phyloP scores from a whole-genome alignment of 345 rosid genomes.

The Pistacia atlantica region DNA sequence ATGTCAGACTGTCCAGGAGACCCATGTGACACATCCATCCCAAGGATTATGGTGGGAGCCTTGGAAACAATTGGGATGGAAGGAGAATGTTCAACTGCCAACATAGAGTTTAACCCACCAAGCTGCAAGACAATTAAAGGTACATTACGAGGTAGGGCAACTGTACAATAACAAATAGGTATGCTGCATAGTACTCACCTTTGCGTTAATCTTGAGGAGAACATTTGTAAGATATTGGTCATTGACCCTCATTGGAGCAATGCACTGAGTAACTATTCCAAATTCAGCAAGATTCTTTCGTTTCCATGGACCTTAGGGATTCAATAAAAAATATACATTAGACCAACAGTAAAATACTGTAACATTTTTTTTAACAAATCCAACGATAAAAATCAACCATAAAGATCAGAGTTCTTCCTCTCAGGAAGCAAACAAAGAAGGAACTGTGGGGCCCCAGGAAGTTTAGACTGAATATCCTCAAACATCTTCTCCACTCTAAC shows the following conservation, averaged over 20 bases:
- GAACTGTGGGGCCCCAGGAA: conserved; percentile 74
- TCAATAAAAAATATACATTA: conserved; percentile 4
- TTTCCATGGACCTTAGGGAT: conserved; percentile 83
- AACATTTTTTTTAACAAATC: background rate
- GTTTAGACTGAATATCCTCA: conserved; percentile 54
- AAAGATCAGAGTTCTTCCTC: conserved; percentile 75
- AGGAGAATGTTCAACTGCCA: conserved; percentile 67
- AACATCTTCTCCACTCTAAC: conserved; percentile 89
- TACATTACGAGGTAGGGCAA: background rate
- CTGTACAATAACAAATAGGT: background rate
- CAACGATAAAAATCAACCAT: conserved; percentile 51
- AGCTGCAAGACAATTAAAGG: conserved; percentile 45
- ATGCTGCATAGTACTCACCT: conserved; percentile 40
- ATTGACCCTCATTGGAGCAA: conserved; percentile 74
- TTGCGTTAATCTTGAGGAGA: conserved; percentile 89
- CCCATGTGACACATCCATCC: conserved; percentile 98
- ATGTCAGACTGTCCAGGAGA: conserved; percentile 86
- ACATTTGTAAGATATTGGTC: conserved; percentile 93
- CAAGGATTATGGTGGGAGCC: conserved; percentile 83
- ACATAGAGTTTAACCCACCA: conserved; percentile 82
- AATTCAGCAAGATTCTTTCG: conserved; percentile 66
- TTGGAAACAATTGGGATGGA: conserved; percentile 68
- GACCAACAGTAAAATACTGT: background rate
- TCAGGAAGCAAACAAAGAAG: conserved; percentile 85
- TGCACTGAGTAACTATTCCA: conserved; percentile 92